Conservation (phyloP, 768 basidiomycete species). For the Amanita fuliginea region DNA sequence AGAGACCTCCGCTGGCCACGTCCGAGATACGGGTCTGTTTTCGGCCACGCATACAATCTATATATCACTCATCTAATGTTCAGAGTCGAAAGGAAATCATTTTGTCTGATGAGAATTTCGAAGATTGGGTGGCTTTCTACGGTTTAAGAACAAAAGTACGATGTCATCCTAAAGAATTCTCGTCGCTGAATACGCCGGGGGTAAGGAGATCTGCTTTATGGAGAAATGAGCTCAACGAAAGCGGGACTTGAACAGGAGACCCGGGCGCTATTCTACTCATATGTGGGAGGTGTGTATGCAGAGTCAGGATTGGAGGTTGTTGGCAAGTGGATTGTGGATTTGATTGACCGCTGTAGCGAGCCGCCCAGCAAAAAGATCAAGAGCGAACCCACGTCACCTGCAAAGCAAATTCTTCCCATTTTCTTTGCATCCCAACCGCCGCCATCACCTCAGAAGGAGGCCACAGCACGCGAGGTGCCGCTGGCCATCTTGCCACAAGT, state of each 20-base stretch:
- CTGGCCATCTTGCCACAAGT: too few relatives aligned
- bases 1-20: slow-evolving; percentile 37
- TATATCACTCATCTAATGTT: neutral
- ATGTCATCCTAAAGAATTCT: slow-evolving; percentile 27
- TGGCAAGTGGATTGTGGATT: slow-evolving; percentile 43
- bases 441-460: slow-evolving; percentile 12
- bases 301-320: slow-evolving; percentile 41
- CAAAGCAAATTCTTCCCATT: slow-evolving; percentile 13
- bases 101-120: slow-evolving; percentile 31
- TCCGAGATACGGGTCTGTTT: slow-evolving; percentile 40
- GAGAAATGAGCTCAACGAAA: slow-evolving; percentile 6
- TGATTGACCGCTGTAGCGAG: slow-evolving; percentile 21
- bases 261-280: slow-evolving; percentile 48
- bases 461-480: neutral
- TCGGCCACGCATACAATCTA: slow-evolving; percentile 5
- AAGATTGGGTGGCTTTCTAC: slow-evolving; percentile 39
- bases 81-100: slow-evolving; percentile 22
- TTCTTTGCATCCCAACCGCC: slow-evolving; percentile 25
- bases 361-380: slow-evolving; percentile 30
- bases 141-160: slow-evolving; percentile 36
- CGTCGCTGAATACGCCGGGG: slow-evolving; percentile 26
- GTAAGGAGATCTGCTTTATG: slow-evolving; percentile 17
- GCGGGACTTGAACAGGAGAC: slow-evolving; percentile 33
- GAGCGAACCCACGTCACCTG: slow-evolving; percentile 21
- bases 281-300: slow-evolving; percentile 53